Evolutionary conservation across 345 rosid species (phyloP), one percentile per base, ranked within the genome.

Genomic region (Gossypium arboreum): DNA sequence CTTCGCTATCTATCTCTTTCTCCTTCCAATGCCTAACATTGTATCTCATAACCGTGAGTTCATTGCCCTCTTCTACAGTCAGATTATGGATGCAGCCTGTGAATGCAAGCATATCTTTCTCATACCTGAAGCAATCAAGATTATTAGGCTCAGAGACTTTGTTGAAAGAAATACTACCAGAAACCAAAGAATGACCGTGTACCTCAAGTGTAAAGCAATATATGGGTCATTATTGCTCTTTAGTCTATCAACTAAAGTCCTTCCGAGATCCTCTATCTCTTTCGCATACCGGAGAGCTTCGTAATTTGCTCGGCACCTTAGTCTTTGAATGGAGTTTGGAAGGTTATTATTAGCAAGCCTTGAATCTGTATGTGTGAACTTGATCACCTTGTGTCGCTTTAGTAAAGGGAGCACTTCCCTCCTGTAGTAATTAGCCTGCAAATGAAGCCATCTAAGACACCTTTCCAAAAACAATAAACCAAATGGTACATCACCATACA

Each of bases 31-130:
- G 99, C 80, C 81, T 86, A 48, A 89, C 90, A 58, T 59, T 83
- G 73, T 90, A 90, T 78, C 99, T 88, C 99, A 93, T 96, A 6
- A 72, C 73, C 50, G 83, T 80, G 27, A 96, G 99, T 43, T 96
- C 95, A 79, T 85, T 85, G 8, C 90, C 90, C 80, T 96, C 99
- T 72, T 68, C 81, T 20, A 72, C 75, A 0, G 98, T 90, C 50
- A 96, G 94, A 72, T 96, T 93, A 84, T 93, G 92, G 87, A 75
- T 93, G 85, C 99, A 96, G 73, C 99, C 99, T 3, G 98, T 96
- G 85, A 96, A 96, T 27, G 99, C 92, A 57, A 96, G 92, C 99
- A 96, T 93, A 79, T 96, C 99, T 83, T 96, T 93, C 92, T 96
- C 99, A 54, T 92, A 95, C 84, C 99, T 94, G 41, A 34, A 34